Percentiles rank a stretch among this genome's conserved stretches.
Conservation (phyloP, 176 grass and related monocot genomes). For the Oryza longistaminata region DNA sequence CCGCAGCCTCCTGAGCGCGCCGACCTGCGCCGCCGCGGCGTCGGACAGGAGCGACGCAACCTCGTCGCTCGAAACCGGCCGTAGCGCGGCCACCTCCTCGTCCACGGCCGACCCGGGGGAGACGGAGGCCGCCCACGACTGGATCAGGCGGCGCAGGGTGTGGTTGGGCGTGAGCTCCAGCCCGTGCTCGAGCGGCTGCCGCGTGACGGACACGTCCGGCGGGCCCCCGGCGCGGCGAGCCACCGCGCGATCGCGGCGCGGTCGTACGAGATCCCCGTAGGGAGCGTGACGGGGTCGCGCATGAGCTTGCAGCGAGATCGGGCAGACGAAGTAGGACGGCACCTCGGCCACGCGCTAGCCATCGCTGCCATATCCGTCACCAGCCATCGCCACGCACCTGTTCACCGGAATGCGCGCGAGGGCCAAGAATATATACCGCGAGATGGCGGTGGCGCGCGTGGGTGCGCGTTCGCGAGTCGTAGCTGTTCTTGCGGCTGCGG, state of each 20-base stretch:
- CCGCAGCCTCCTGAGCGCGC: constrained; percentile 47
- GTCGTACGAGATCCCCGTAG: constrained; percentile 88
- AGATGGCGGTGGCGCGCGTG: background rate
- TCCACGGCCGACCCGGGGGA: constrained; percentile 29
- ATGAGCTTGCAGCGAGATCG: constrained; percentile 95
- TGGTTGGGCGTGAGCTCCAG: constrained; percentile 87
- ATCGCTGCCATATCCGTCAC: background rate
- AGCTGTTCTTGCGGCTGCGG: background rate
- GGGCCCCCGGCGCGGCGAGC: constrained; percentile 29
- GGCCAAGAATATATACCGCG: constrained; percentile 11
- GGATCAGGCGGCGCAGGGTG: constrained; percentile 91
- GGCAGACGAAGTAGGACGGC: constrained; percentile 89
- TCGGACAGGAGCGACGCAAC: constrained; percentile 41
- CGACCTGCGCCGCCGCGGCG: constrained; percentile 39
- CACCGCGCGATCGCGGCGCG: constrained; percentile 76
- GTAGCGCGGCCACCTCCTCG: constrained; percentile 35
- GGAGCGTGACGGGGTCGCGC: constrained; percentile 83
- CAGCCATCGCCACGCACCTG: background rate
- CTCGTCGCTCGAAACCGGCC: constrained; percentile 21
- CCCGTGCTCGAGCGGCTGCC: constrained; percentile 43
- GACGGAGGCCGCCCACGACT: constrained; percentile 64
- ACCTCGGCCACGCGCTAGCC: constrained; percentile 51
- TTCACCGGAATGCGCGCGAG: constrained; percentile 25
- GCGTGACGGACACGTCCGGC: constrained; percentile 69
- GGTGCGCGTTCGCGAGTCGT: constrained; percentile 4